These are phyloP conservation scores for Globisporangium paroecandrum DNA, from an alignment of 352 stramenopile species.

Conservation along the genomic window DNA sequence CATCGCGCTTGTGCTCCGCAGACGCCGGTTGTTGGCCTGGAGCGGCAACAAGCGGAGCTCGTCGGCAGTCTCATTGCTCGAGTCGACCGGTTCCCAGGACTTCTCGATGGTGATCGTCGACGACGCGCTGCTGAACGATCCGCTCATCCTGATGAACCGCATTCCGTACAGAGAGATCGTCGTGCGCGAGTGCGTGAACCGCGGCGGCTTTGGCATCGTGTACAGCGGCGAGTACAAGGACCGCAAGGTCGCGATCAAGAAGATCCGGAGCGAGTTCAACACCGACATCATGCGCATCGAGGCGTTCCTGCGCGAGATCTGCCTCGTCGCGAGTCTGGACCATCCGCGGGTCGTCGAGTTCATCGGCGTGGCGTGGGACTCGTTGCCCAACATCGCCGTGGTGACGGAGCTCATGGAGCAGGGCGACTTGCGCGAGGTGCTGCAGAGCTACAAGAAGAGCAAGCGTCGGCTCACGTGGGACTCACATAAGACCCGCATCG, in stretches of 20 bases:
- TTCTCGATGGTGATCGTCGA: constrained; percentile 5
- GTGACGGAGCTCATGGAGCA: not conserved
- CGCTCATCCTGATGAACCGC: constrained; percentile 17
- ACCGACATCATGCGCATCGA: constrained; percentile 22
- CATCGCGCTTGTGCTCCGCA: not conserved
- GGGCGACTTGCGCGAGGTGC: not conserved
- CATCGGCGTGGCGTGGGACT: not conserved
- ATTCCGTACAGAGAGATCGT: constrained; percentile 15
- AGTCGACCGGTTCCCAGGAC: constrained; percentile 1
- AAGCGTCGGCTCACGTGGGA: not conserved
- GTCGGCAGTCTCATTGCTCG: not conserved
- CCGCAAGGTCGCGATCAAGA: constrained; percentile 27
- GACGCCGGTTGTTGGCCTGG: not conserved
- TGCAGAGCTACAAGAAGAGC: not conserved
- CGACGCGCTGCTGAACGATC: constrained; percentile 15
- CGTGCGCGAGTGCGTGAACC: constrained; percentile 11
- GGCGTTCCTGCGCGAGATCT: constrained; percentile 28
- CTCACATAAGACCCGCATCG: not conserved
- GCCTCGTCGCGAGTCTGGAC: constrained; percentile 23
- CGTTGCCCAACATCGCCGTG: not conserved
- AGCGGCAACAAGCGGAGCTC: not conserved
- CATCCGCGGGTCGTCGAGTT: constrained; percentile 1
- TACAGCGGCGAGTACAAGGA: constrained; percentile 23
- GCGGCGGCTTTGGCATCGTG: constrained; percentile 27
- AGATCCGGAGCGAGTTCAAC: constrained; percentile 17